Evolutionary conservation across 495 filamentous ascomycete species (phyloP), one percentile per base, ranked within the genome.

Genomic region (Penicillium pulvis): DNA sequence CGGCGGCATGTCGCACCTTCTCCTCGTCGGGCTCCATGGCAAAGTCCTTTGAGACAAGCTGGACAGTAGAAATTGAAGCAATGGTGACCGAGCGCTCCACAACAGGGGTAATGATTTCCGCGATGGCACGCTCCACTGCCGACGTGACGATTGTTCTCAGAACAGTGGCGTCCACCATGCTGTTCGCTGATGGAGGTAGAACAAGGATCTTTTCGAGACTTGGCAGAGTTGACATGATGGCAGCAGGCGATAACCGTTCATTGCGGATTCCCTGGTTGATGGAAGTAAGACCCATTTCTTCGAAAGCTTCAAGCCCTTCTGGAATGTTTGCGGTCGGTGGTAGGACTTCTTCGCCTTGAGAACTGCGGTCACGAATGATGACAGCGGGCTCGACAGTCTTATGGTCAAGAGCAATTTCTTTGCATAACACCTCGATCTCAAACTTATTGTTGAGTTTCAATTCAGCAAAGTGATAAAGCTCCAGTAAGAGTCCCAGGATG

Each of bases 61-160:
- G 90, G 48, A 90, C 85, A 0, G 94, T 96, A 6, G 93, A 93
- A 41, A 99, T 98, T 7, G 93, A 92, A 35, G 94, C 94, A 70
- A 98, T 98, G 0, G 95, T 96, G 19, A 98, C 92, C 16, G 94
- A 98, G 24, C 94, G 85, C 68, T 98, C 94, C 14, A 98, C 95
- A 8, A 98, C 94, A 6, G 94, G 94, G 33, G 90, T 90, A 59
- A 98, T 97, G 62, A 98, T 98, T 63, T 98, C 95, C 35, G 89
- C 85, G 53, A 98, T 86, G 10, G 94, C 92, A 50, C 90, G 87
- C 48, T 90, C 91, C 39, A 96, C 88, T 9, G 94, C 91, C 44
- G 79, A 84, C 47, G 88, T 83, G 28, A 96, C 87, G 66, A 98
- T 94, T 57, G 90, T 85, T 57, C 91, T 86, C 39, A 98, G 79